Percentiles rank a stretch among this genome's conserved stretches.
Evolutionary conservation across 2,329 filamentous ascomycete species (phyloP).

Genomic region (Neofusicoccum cordaticola): DNA sequence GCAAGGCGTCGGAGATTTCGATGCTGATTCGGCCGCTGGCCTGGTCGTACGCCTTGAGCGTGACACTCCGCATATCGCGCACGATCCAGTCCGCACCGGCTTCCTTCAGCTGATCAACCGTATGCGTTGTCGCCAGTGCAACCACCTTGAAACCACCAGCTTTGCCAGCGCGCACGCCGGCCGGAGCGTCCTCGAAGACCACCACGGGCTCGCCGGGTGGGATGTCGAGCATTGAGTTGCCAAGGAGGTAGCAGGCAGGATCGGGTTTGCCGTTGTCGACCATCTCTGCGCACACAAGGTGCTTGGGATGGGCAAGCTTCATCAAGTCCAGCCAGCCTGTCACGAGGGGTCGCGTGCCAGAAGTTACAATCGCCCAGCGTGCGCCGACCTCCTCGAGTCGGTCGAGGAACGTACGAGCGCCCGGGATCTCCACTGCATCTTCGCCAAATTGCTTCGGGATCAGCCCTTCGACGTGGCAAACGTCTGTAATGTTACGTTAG

Average conservation of each 20-base stretch:
- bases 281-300: conserved; percentile 51
- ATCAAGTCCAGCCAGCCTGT: conserved; percentile 51
- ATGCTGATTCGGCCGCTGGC: conserved; percentile 61
- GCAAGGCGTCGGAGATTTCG: conserved; percentile 63
- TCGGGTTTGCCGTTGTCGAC: conserved; percentile 51
- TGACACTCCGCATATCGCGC: conserved; percentile 71
- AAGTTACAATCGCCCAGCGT: conserved; percentile 78
- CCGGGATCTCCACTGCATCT: conserved; percentile 82
- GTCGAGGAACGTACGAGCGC: conserved; percentile 68
- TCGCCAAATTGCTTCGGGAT: conserved; percentile 74
- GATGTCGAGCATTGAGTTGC: conserved; percentile 40
- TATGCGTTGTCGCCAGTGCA: conserved; percentile 82
- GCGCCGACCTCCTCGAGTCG: conserved; percentile 60
- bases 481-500: conserved; percentile 54
- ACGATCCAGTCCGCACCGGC: conserved; percentile 89
- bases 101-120: conserved; percentile 64
- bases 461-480: conserved; percentile 71
- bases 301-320: conserved; percentile 45
- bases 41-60: conserved; percentile 54
- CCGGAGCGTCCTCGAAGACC: conserved; percentile 86
- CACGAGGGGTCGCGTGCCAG: conserved; percentile 48
- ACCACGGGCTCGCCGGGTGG: conserved; percentile 52
- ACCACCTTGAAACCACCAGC: conserved; percentile 82
- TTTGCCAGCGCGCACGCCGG: conserved; percentile 79
- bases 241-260: conserved; percentile 48